A percentile compares a stretch with the other conserved stretches of the same genome.
phyloP scores from a whole-genome alignment of 257 asterid species.

The Craterostigma plantagineum region DNA sequence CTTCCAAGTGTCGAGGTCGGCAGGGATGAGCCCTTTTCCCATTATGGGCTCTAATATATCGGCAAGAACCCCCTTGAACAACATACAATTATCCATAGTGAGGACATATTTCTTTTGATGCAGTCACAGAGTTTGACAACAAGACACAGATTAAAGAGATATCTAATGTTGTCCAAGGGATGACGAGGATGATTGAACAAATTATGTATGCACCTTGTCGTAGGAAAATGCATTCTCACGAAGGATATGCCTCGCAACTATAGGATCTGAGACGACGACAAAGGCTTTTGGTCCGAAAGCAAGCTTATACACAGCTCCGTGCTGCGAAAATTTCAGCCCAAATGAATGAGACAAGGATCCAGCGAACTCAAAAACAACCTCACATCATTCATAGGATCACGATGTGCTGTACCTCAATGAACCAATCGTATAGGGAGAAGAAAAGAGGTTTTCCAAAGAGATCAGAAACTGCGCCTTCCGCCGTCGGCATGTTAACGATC shows the following conservation, averaged over 20 bases:
- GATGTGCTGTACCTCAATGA: slow-evolving; percentile 42
- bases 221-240: slow-evolving; percentile 90
- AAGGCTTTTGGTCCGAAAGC: slow-evolving; percentile 99
- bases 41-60: slow-evolving; percentile 95
- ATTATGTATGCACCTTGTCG: slow-evolving; percentile 79
- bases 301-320: slow-evolving; percentile 85
- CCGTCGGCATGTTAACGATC: slow-evolving; percentile 71
- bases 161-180: too few species aligned
- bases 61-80: slow-evolving; percentile 83
- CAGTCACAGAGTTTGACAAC: background rate
- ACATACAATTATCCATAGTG: background rate
- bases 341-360: too few species aligned
- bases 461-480: slow-evolving; percentile 96
- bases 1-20: slow-evolving; percentile 95
- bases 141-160: background rate
- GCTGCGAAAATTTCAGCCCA: slow-evolving; percentile 27
- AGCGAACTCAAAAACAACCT: slow-evolving; percentile 5
- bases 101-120: background rate
- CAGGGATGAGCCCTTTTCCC: slow-evolving; percentile 99
- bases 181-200: too few species aligned
- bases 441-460: slow-evolving; percentile 78
- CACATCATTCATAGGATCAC: background rate
- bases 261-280: slow-evolving; percentile 89
- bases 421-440: slow-evolving; percentile 88
- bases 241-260: slow-evolving; percentile 76